Conservation (phyloP, 129 eudicot species). For the Apium graveolens region DNA sequence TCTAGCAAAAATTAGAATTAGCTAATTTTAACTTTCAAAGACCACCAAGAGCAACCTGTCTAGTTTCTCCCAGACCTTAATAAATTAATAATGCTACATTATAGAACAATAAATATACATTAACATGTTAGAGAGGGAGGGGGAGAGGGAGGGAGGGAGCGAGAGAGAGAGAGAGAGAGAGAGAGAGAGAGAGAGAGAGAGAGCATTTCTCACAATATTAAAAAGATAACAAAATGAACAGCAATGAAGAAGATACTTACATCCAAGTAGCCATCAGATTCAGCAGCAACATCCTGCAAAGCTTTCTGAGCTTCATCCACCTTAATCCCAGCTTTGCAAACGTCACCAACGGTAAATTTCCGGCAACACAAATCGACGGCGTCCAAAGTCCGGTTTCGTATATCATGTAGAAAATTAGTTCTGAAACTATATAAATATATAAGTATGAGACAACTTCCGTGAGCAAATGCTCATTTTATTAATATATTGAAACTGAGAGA, state of each 20-base stretch:
- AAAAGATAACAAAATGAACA: background rate
- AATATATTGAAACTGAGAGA: too few relatives aligned
- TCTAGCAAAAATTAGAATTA: too few relatives aligned
- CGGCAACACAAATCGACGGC: conserved; percentile 66
- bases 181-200: too few relatives aligned
- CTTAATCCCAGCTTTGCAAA: conserved; percentile 65
- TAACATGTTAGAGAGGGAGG: too few relatives aligned
- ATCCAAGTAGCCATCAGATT: conserved; percentile 72
- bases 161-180: too few relatives aligned
- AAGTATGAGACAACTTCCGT: too few relatives aligned
- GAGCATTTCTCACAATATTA: too few relatives aligned
- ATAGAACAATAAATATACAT: background rate
- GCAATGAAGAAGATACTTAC: conserved; percentile 16
- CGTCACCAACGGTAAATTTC: conserved; percentile 80
- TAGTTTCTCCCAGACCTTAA: background rate
- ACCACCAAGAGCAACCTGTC: background rate
- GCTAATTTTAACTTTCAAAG: background rate
- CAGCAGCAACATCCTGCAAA: conserved; percentile 83
- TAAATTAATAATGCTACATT: background rate
- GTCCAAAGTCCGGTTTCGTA: conserved; percentile 67
- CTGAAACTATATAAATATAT: too few relatives aligned
- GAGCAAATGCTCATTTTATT: too few relatives aligned
- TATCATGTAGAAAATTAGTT: too few relatives aligned
- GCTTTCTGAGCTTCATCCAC: conserved; percentile 71
- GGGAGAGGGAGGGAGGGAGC: too few relatives aligned